These are phyloP conservation scores for Cynara cardunculus DNA, from an alignment of 129 eudicot species.

Conservation along the genomic window DNA sequence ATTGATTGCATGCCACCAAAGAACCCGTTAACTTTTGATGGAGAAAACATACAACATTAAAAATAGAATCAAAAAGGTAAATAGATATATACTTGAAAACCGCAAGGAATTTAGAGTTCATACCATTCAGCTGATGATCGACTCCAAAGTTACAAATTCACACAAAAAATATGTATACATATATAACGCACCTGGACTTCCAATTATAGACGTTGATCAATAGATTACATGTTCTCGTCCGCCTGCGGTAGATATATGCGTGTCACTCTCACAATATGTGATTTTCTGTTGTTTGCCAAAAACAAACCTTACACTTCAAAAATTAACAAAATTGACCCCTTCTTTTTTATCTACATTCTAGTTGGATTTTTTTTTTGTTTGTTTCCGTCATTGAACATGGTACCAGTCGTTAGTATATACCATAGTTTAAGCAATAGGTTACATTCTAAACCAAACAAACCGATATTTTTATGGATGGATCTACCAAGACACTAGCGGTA, in stretches of 20 bases:
- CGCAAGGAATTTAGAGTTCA: background rate
- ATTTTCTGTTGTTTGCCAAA: background rate
- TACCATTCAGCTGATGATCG: slow-evolving; percentile 12
- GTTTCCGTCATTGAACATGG: background rate
- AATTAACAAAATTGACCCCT: background rate
- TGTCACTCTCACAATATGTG: background rate
- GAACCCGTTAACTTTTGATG: background rate
- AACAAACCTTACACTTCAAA: background rate
- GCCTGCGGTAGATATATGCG: background rate
- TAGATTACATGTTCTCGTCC: background rate
- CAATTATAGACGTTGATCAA: background rate
- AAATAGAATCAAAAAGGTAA: background rate
- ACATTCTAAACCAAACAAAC: no score
- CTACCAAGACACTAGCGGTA: no score
- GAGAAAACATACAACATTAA: background rate
- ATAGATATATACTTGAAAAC: background rate
- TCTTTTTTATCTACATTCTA: background rate
- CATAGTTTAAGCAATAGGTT: no score
- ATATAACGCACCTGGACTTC: background rate
- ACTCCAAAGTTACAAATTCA: background rate
- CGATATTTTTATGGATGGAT: no score
- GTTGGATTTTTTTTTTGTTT: background rate
- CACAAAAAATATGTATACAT: background rate
- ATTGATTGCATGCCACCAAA: background rate
- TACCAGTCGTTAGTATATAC: background rate